These are phyloP conservation scores for Cutaneotrichosporon spelunceum DNA, from an alignment of 1,284 basidiomycete species.

Conservation along the genomic window DNA sequence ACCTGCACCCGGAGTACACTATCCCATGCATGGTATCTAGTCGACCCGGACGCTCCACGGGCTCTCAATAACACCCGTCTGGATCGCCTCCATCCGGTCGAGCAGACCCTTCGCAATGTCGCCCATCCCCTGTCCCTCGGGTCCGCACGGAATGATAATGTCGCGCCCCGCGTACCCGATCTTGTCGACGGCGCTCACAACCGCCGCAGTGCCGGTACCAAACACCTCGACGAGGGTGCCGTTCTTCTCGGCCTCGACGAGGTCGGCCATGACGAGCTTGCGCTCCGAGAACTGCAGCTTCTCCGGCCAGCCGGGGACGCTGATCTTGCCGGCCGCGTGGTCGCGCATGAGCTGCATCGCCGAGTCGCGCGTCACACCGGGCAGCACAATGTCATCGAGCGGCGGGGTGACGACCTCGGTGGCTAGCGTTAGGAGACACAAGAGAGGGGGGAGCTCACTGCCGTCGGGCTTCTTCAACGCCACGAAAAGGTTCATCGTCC, in stretches of 20 bases:
- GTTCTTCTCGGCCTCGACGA: constrained; percentile 66
- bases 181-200: constrained; percentile 74
- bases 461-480: constrained; percentile 75
- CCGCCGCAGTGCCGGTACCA: constrained; percentile 86
- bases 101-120: constrained; percentile 76
- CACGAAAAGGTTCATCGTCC: constrained; percentile 95
- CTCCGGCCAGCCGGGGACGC: constrained; percentile 62
- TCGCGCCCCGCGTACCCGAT: constrained; percentile 87
- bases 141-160: constrained; percentile 77
- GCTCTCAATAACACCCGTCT: constrained; percentile 77
- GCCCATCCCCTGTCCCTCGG: constrained; percentile 71
- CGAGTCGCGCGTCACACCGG: constrained; percentile 92
- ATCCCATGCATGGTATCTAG: background rate
- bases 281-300: constrained; percentile 77
- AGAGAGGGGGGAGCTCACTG: constrained; percentile 50
- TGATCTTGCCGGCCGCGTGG: constrained; percentile 62
- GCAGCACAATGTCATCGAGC: constrained; percentile 90
- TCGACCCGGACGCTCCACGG: constrained; percentile 61
- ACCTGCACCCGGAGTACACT: too few relatives aligned
- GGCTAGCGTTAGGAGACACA: constrained; percentile 47
- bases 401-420: constrained; percentile 86
- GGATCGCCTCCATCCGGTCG: constrained; percentile 81
- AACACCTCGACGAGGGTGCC: constrained; percentile 86
- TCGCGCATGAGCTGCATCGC: constrained; percentile 76
- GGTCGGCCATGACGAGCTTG: constrained; percentile 81